Conservation (phyloP, 176 grass and related monocot species). For the Elymus sibiricus region DNA sequence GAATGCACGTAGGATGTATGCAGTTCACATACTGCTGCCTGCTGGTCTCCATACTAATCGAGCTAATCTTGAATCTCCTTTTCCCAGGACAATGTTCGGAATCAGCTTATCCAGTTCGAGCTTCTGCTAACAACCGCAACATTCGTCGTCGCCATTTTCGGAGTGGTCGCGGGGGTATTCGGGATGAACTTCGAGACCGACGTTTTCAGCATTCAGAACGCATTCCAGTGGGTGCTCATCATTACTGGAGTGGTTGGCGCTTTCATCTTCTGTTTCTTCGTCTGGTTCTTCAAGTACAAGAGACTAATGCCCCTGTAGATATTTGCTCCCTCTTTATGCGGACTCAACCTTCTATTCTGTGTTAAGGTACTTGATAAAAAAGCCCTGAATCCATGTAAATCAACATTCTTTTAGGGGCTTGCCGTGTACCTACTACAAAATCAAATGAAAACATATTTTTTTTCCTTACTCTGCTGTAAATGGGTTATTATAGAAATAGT, state of each 20-base stretch:
- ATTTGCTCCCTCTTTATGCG: neutral
- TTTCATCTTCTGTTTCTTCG: constrained; percentile 74
- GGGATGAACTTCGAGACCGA: constrained; percentile 85
- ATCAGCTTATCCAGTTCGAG: constrained; percentile 93
- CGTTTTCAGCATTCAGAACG: constrained; percentile 55
- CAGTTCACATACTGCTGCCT: neutral
- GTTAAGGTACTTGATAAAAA: constrained; percentile 34
- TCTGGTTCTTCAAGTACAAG: constrained; percentile 86
- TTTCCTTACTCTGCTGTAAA: constrained; percentile 2
- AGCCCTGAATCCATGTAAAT: constrained; percentile 41
- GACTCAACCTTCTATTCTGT: neutral
- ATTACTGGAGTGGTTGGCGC: constrained; percentile 43
- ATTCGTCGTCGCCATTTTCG: constrained; percentile 83
- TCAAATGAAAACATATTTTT: constrained; percentile 24
- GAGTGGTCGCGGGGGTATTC: constrained; percentile 83
- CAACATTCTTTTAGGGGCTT: constrained; percentile 41
- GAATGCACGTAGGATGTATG: too few relatives aligned
- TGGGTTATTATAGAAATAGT: neutral
- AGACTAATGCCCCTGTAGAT: constrained; percentile 78
- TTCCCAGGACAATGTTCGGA: constrained; percentile 84
- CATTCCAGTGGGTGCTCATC: constrained; percentile 72
- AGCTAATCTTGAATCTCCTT: neutral
- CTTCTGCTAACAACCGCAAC: constrained; percentile 82
- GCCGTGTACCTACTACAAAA: constrained; percentile 16
- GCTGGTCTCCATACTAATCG: neutral